Percentiles rank a stretch among this genome's conserved stretches.
Conservation (phyloP, 176 grass and related monocot genomes). For the Carex cristatella region DNA sequence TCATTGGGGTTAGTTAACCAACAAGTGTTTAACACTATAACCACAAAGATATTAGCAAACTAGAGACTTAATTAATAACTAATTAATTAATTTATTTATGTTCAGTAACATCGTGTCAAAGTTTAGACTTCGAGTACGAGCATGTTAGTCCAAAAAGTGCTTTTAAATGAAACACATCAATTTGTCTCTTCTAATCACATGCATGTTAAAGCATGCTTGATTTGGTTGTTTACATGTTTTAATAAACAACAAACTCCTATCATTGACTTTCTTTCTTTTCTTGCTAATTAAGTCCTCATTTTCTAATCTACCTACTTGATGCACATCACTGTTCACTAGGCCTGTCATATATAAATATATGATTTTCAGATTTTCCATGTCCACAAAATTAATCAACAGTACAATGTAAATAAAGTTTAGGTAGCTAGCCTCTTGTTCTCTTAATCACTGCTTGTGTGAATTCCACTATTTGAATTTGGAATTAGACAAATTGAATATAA, state of each 20-base stretch:
- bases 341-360: background rate
- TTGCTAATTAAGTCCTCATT: background rate
- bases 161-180: background rate
- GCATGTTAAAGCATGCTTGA: constrained; percentile 12
- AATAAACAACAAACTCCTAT: background rate
- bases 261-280: background rate
- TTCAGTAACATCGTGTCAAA: background rate
- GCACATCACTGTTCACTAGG: background rate
- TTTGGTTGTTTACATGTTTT: constrained; percentile 8
- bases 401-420: background rate
- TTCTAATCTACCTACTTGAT: background rate
- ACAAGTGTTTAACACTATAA: constrained; percentile 3
- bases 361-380: background rate
- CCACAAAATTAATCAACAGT: background rate
- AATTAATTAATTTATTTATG: background rate
- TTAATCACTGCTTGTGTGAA: background rate
- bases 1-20: background rate
- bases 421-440: background rate
- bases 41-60: background rate
- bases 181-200: constrained; percentile 16
- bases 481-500: background rate
- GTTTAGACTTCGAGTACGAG: background rate
- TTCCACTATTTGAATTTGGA: background rate
- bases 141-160: constrained; percentile 14
- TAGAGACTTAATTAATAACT: background rate